A percentile compares a stretch with the other conserved stretches of the same genome.
These are phyloP conservation scores for Ophiocordyceps camponoti-floridani DNA, from an alignment of 2,329 filamentous ascomycete genomes.

Conservation along the genomic window DNA sequence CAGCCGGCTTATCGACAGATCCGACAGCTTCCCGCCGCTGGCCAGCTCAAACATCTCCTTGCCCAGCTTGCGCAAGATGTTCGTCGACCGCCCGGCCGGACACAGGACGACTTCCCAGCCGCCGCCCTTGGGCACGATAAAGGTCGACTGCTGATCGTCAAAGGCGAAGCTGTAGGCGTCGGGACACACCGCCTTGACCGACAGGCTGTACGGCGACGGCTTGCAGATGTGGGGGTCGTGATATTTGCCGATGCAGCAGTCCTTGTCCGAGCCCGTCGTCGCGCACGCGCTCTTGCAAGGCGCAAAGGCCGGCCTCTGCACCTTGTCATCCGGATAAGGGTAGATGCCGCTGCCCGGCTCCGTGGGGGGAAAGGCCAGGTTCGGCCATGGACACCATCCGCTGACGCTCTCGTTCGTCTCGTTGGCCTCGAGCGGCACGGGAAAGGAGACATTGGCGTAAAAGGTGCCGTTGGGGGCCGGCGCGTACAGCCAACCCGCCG, in stretches of 20 bases:
- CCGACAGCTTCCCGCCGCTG: constrained; percentile 19
- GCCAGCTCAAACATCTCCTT: constrained; percentile 29
- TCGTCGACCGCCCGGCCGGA: constrained; percentile 41
- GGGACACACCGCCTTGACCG: constrained; percentile 59
- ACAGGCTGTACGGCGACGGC: constrained; percentile 48
- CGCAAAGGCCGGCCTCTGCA: constrained; percentile 53
- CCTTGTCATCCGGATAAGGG: constrained; percentile 61
- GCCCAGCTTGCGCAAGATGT: constrained; percentile 35
- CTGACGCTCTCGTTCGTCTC: constrained; percentile 38
- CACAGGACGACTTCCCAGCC: constrained; percentile 70
- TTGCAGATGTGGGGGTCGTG: constrained; percentile 44
- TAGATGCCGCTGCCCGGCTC: constrained; percentile 62
- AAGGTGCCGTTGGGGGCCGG: constrained; percentile 34
- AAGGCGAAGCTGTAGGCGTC: constrained; percentile 70
- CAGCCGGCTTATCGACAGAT: constrained; percentile 12
- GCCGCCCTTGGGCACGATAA: constrained; percentile 46
- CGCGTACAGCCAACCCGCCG: constrained; percentile 39
- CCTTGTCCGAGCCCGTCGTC: constrained; percentile 43
- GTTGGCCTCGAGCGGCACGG: constrained; percentile 46
- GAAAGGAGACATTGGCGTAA: constrained; percentile 46
- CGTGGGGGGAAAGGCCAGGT: constrained; percentile 48
- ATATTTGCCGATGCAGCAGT: constrained; percentile 62
- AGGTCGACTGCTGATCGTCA: constrained; percentile 39
- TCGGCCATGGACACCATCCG: constrained; percentile 66
- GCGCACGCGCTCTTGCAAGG: constrained; percentile 66